Evolutionary conservation across 306 rosid genomes (phyloP), one percentile per base, ranked within the genome.

Genomic region (Sophora flavescens): DNA sequence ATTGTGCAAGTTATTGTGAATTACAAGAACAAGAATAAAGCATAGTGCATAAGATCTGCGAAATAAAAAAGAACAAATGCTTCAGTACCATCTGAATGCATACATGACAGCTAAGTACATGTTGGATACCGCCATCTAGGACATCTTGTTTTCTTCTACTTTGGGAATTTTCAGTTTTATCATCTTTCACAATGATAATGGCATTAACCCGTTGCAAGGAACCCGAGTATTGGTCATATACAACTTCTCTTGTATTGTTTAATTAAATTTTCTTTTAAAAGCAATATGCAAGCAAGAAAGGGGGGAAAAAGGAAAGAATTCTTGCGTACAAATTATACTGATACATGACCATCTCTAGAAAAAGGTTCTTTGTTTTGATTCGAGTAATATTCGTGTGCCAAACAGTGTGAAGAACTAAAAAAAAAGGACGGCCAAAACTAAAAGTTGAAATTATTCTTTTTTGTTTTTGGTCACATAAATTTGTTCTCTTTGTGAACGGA

Each of bases 401-500:
- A 59, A 28, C 18, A 42, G 70, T 8, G 70, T 8, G 44, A 44
- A 72, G 57, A 57, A 41, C 38, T 44, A 35, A 1, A 0, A 74
- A 0, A 74, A 60, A 74, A 11, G 70, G 22, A 16, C 44, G 61
- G 61, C 36, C 36, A 3, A 74, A 61, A 61, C 30, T 45, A n/a
- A 71, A 61, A 61, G 45, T 7, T 32, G 9, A 33, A 32, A n/a
- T 32, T 61, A 14, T 61, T 61, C 45, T 36, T 36, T 36, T 4
- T 4, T 36, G 1, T 36, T 36, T 36, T 6, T 6, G 1, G 32
- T 30, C 2, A 30, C 2, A 3, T 30, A 30, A 2, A 30, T 2
- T 30, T 30, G 32, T 30, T 30, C n/a, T 30, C n/a, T 39, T 41
- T 11, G 16, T 28, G 12, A 28, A 7, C 3, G 14, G 13, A 18